Evolutionary conservation across 306 rosid species (phyloP), one percentile per base, ranked within the genome.

Genomic region (Datisca glomerata): DNA sequence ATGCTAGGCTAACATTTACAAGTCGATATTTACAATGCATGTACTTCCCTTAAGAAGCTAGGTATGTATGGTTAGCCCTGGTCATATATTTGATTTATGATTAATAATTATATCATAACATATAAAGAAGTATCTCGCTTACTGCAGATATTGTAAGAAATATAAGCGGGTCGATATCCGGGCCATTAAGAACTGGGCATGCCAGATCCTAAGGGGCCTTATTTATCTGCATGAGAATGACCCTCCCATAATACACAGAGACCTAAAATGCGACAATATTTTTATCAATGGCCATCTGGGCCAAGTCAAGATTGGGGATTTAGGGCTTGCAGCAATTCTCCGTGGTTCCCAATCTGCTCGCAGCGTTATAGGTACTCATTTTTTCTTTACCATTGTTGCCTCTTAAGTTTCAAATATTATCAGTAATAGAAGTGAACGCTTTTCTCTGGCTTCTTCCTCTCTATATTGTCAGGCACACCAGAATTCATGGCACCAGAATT

Each of bases 401-500:
- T 37, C n/a, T 4, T 15, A 8, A 23, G 10, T 13, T 51, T 6
- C 37, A 9, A 24, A 37, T 35, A 4, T 35, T 35, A n/a, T 11
- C 16, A 6, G 22, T 15, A n/a, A n/a, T n/a, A n/a, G n/a, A n/a
- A n/a, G n/a, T n/a, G n/a, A n/a, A n/a, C n/a, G n/a, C 21, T 41
- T 49, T 16, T 13, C 22, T 22, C 28, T n/a, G 31, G 15, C 7
- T 28, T 17, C 34, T 49, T 34, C 49, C 45, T 15, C 8, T 20
- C 43, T 21, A 3, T n/a, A 24, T 34, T 51, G 6, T 37, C 23
- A 86, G 96, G 96, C 57, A 86, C 96, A 15, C 94, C 96, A 0
- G 96, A 86, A 67, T 86, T 86, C 65, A 86, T 86, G 94, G 96
- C 96, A 20, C 96, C 96, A 12, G 96, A 86, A 57, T 28, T 86